Conservation (phyloP, 345 rosid genomes). For the Clausena lansium region DNA sequence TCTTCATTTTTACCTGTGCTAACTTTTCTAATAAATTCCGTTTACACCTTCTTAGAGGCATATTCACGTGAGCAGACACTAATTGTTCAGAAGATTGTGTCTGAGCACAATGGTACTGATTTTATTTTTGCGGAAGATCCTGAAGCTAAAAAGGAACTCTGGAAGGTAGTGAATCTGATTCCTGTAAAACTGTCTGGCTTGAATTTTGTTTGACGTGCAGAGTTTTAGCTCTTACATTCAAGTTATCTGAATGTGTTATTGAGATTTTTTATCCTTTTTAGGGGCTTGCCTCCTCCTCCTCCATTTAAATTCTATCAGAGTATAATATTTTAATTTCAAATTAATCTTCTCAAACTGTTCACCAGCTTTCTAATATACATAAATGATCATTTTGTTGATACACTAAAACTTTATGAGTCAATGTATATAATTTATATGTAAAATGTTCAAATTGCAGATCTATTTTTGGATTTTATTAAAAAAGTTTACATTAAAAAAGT, state of each 20-base stretch:
- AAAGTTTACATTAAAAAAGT: no score
- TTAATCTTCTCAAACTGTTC: neutral
- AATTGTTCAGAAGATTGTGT: slow-evolving; percentile 79
- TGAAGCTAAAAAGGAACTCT: slow-evolving; percentile 82
- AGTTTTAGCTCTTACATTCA: neutral
- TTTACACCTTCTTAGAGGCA: slow-evolving; percentile 53
- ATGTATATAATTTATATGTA: neutral
- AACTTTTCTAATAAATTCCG: slow-evolving; percentile 8
- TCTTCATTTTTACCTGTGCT: neutral
- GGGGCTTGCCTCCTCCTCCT: neutral
- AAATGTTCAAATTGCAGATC: neutral
- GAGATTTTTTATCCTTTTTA: neutral
- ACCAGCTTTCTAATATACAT: neutral
- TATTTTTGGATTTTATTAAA: neutral
- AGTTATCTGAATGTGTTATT: neutral
- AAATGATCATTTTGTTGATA: neutral
- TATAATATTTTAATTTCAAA: neutral
- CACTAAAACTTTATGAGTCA: neutral
- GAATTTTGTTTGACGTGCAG: neutral
- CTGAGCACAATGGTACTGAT: slow-evolving; percentile 78
- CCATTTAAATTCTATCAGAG: neutral
- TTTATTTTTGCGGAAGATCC: slow-evolving; percentile 85
- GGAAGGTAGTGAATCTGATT: slow-evolving; percentile 60
- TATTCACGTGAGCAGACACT: slow-evolving; percentile 78
- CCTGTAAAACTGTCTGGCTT: neutral